Percentiles rank a stretch among this genome's conserved stretches.
Conservation (phyloP, 306 rosid species). For the Dalbergia oliveri region DNA sequence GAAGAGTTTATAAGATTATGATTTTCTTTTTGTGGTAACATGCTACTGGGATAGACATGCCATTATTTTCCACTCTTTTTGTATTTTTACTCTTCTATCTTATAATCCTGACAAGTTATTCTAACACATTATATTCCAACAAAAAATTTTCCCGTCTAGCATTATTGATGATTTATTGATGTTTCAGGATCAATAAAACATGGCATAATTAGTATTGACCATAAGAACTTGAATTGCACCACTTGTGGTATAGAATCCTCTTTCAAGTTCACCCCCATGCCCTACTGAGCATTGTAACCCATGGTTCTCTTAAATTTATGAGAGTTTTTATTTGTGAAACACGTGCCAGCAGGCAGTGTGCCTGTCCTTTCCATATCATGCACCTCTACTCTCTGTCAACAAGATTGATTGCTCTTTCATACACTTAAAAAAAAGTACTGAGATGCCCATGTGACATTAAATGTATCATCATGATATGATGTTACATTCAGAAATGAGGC, state of each 20-base stretch:
- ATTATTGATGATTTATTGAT: too few relatives aligned
- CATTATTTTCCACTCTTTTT: background rate
- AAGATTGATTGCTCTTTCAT: conserved; percentile 25
- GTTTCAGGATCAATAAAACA: too few relatives aligned
- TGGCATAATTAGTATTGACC: too few relatives aligned
- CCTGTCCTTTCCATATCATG: conserved; percentile 35
- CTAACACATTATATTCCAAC: too few relatives aligned
- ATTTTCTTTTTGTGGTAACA: too few relatives aligned
- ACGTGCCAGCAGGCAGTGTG: conserved; percentile 24
- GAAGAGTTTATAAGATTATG: too few relatives aligned
- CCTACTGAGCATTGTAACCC: background rate
- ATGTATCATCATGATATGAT: conserved; percentile 5
- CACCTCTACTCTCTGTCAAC: conserved; percentile 24
- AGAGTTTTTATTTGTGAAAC: background rate
- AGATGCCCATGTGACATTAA: conserved; percentile 41
- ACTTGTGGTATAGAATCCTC: background rate
- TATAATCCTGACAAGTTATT: too few relatives aligned
- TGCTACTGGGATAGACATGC: too few relatives aligned
- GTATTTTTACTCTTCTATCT: too few relatives aligned
- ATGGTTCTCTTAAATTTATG: conserved; percentile 2
- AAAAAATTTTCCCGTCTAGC: too few relatives aligned
- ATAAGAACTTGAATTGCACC: too few relatives aligned
- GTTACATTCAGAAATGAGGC: background rate
- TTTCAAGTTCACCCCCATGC: background rate
- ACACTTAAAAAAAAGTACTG: background rate